These are phyloP conservation scores for Sporothrix brunneoviolacea DNA, from an alignment of 2,329 filamentous ascomycete genomes.

Conservation along the genomic window DNA sequence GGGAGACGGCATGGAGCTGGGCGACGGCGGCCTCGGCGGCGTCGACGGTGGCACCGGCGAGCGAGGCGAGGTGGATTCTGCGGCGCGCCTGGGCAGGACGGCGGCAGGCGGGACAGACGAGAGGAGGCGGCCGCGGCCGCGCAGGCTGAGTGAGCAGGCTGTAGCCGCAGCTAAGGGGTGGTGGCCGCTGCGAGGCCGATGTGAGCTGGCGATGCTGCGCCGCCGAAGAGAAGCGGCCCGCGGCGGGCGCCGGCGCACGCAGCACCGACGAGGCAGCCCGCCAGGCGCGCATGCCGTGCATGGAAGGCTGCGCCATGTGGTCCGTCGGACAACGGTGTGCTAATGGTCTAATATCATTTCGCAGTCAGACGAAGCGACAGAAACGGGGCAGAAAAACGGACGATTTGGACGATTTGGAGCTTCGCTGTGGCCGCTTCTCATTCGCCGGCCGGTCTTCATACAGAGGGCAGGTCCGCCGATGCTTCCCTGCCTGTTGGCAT, in stretches of 20 bases:
- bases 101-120: background rate
- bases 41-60: conserved; percentile 28
- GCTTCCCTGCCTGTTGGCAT: no score
- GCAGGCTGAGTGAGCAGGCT: background rate
- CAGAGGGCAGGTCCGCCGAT: no score
- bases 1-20: conserved; percentile 34
- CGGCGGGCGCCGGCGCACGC: background rate
- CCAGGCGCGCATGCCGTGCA: background rate
- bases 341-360: no score
- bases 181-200: background rate
- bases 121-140: background rate
- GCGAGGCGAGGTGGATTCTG: conserved; percentile 9
- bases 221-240: background rate
- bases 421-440: no score
- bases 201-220: background rate
- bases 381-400: no score
- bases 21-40: conserved; percentile 37
- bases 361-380: no score
- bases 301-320: background rate
- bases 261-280: background rate
- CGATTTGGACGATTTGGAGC: no score
- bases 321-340: background rate
- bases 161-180: background rate
- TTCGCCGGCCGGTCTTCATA: no score
- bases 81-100: background rate